phyloP scores from a whole-genome alignment of 371 early-diverging fungal species.

The Apophysomyces trapeziformis region DNA sequence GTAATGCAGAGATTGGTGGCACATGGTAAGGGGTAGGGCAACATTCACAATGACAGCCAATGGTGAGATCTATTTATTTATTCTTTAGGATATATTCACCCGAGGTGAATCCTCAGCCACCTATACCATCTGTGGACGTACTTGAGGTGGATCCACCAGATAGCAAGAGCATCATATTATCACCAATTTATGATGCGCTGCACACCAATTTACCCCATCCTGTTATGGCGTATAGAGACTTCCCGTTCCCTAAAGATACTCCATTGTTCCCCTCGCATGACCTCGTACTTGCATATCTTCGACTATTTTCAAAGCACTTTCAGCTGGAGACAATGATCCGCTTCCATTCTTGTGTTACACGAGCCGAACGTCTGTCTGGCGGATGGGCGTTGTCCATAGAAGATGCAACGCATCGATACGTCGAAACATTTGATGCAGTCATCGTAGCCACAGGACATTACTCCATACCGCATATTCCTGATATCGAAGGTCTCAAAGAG shows the following conservation, averaged over 20 bases:
- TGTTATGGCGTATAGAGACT: slow-evolving; percentile 62
- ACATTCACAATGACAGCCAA: no score
- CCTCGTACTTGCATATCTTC: slow-evolving; percentile 54
- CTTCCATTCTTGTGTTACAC: slow-evolving; percentile 50
- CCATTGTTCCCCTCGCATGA: slow-evolving; percentile 50
- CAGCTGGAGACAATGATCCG: slow-evolving; percentile 35
- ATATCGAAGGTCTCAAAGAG: slow-evolving; percentile 44
- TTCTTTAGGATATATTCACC: slow-evolving; percentile 43
- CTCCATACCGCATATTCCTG: slow-evolving; percentile 58
- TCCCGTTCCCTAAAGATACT: slow-evolving; percentile 40
- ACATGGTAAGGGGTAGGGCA: slow-evolving; percentile 40
- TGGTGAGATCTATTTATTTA: neutral
- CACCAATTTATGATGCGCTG: slow-evolving; percentile 61
- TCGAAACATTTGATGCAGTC: slow-evolving; percentile 56
- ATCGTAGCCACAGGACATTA: slow-evolving; percentile 67
- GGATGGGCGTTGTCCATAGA: slow-evolving; percentile 26
- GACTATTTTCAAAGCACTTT: slow-evolving; percentile 33
- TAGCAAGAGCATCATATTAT: slow-evolving; percentile 16
- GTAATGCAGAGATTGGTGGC: slow-evolving; percentile 43
- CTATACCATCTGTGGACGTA: slow-evolving; percentile 42
- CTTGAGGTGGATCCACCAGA: slow-evolving; percentile 36
- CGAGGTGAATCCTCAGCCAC: slow-evolving; percentile 27
- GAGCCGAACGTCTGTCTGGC: slow-evolving; percentile 25
- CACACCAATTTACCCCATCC: slow-evolving; percentile 64
- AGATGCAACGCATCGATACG: slow-evolving; percentile 6